phyloP scores from a whole-genome alignment of 108 stramenopile genomes.

The Aureococcus anophagefferens region DNA sequence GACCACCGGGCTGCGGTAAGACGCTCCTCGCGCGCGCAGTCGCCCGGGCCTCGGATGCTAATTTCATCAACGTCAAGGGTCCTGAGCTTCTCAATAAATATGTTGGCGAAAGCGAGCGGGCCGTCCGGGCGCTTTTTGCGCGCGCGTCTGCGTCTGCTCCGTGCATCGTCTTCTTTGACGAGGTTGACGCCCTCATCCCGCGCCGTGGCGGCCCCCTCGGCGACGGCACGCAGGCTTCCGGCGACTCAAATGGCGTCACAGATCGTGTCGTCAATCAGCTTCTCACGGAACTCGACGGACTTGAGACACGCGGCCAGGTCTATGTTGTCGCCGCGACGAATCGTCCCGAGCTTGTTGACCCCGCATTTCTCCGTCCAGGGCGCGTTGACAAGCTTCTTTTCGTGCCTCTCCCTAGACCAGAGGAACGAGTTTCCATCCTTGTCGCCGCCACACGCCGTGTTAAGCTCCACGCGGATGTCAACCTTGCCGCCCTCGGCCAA shows the following conservation, averaged over 20 bases:
- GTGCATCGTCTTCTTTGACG: conserved; percentile 85
- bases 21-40: conserved; percentile 71
- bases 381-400: conserved; percentile 84
- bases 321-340: conserved; percentile 84
- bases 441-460: conserved; percentile 54
- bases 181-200: conserved; percentile 86
- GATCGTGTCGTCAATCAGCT: conserved; percentile 97
- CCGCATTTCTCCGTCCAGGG: conserved; percentile 82
- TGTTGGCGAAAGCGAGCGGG: conserved; percentile 93
- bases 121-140: conserved; percentile 78
- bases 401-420: conserved; percentile 53
- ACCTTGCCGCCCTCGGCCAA: conserved; percentile 55
- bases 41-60: conserved; percentile 65
- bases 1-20: conserved; percentile 92
- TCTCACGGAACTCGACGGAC: conserved; percentile 90
- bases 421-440: conserved; percentile 70
- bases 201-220: conserved; percentile 54
- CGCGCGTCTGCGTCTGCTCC: conserved; percentile 75
- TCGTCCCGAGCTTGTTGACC: conserved; percentile 87
- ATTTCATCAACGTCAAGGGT: conserved; percentile 76
- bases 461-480: conserved; percentile 51
- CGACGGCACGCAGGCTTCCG: too few relatives aligned
- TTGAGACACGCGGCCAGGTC: conserved; percentile 60
- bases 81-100: conserved; percentile 94
- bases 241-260: conserved; percentile 90